phyloP scores from a whole-genome alignment of 1,284 basidiomycete genomes.

The Sporisorium iseilematis-ciliati region DNA sequence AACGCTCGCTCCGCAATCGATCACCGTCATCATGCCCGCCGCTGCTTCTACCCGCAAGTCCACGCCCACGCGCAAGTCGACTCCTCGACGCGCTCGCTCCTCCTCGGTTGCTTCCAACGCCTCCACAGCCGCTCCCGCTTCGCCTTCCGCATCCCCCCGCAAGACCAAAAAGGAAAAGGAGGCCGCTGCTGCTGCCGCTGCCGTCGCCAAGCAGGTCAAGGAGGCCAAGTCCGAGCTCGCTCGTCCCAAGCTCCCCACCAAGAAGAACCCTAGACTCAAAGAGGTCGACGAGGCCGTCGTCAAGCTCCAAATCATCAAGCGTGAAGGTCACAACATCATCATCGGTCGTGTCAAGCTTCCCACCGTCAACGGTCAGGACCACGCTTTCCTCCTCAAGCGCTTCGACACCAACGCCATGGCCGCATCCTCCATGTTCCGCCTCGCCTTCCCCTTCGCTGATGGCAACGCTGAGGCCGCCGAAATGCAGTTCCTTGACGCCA shows the following conservation, averaged over 20 bases:
- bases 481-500: conserved; percentile 83
- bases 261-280: conserved; percentile 61
- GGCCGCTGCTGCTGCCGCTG: conserved; percentile 26
- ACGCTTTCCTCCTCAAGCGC: conserved; percentile 93
- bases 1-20: too few species aligned
- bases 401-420: conserved; percentile 96
- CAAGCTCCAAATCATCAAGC: conserved; percentile 85
- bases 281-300: conserved; percentile 71
- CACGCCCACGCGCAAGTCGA: conserved; percentile 54
- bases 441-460: conserved; percentile 87
- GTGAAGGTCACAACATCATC: conserved; percentile 84
- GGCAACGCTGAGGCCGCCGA: conserved; percentile 86
- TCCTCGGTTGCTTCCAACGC: conserved; percentile 63
- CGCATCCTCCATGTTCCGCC: conserved; percentile 96
- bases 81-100: conserved; percentile 63
- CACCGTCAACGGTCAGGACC: conserved; percentile 74
- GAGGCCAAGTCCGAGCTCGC: conserved; percentile 32
- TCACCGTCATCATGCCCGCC: conserved; percentile 36
- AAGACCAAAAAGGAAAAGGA: conserved; percentile 49
- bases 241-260: conserved; percentile 60
- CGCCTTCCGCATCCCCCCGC: conserved; percentile 46
- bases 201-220: conserved; percentile 25
- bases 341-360: conserved; percentile 94
- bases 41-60: conserved; percentile 44
- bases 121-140: conserved; percentile 43